Base-by-base conservation (phyloP, 306 rosid genomes). In the Cyclanthera cordifolia region DNA sequence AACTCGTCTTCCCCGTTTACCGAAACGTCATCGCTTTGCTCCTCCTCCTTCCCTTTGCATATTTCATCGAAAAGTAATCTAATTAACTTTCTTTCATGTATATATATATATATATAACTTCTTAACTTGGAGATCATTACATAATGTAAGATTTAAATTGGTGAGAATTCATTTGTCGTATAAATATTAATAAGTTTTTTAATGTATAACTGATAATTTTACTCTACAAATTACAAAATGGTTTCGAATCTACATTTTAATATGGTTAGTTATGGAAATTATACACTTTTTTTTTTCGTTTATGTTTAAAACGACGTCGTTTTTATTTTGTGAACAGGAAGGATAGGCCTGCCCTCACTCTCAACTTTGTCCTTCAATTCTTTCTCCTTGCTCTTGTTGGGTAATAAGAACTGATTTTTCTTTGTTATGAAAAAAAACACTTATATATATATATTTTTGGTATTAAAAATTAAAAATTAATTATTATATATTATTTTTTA, bases 1-100 rank as follows among this genome's bases (percentile, higher is more conserved):
- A 93, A 76, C 91, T 93, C 13, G 99, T 93, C 56, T 93, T 87
- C 76, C 99, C 96, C 0, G 99, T 93, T 48, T 93, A 93, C 79
- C 77, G 99, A 13, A 93, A 93, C 78, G 72, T 90, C 49, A 90
- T 93, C 21, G 99, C 99, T 67, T 63, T 93, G 16, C 88, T 93
- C 59, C 85, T 93, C 8, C 96, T 93, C 63, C 79, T 80, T 8
- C 99, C 99, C 30, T 93, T 93, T 47, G 99, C 99, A 1, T 93
- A 84, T 76, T 90, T 90, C 77, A 67, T 93, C 2, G 99, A 93
- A 75, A 93, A 90, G 97, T 90, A 69, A 53, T 20, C 41, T 34
- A n/a, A n/a, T n/a, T n/a, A n/a, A n/a, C n/a, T n/a, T n/a, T n/a
- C n/a, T n/a, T n/a, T n/a, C n/a, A n/a, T n/a, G n/a, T n/a, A n/a